Base-by-base conservation (phyloP, 352 stramenopile genomes). In the Phytophthora ohioensis region DNA sequence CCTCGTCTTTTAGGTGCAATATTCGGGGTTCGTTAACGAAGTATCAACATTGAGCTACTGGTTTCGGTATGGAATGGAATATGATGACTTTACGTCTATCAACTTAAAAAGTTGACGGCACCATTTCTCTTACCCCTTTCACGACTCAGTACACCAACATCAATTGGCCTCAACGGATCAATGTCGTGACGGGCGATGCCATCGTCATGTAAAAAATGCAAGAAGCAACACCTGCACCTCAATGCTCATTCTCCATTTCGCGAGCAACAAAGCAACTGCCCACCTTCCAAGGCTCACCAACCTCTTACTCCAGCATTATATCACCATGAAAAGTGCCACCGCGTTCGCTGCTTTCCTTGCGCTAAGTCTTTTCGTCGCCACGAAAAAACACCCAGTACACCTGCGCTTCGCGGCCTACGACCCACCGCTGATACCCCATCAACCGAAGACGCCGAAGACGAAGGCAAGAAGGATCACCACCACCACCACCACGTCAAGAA, bases 1-100 rank as follows among this genome's bases (percentile, higher is more conserved):
- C 42, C 64, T 95, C 43, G 61, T 83, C 10, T 76, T 90, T 17
- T 92, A 85, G 55, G 9, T 27, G 13, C 39, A 45, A n/a, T 34
- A 51, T 12, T 4, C 5, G 17, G 17, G 35, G 46, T 9, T 34
- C 12, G 8, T 5, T 35, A 34, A 10, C 21, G 21, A 27, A 27
- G 21, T 27, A 27, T 27, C 21, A 27, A 27, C 21, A 27, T 27
- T 27, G 21, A 27, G 21, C 21, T 27, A 27, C 21, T 27, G 21
- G 21, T 27, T 27, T 27, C 21, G 21, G 21, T 27, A 27, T 27
- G 21, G 21, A 27, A 27, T 27, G 21, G 21, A n/a, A 45, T 45
- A 45, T 45, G 39, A 46, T 46, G 11, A 15, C 1, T 21, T 46
- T 43, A 43, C 35, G 43, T 57, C 15, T 43, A 30, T 57, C 36